These are phyloP conservation scores for Jaltomata sinuosa DNA, from an alignment of 257 asterid genomes.

Conservation along the genomic window DNA sequence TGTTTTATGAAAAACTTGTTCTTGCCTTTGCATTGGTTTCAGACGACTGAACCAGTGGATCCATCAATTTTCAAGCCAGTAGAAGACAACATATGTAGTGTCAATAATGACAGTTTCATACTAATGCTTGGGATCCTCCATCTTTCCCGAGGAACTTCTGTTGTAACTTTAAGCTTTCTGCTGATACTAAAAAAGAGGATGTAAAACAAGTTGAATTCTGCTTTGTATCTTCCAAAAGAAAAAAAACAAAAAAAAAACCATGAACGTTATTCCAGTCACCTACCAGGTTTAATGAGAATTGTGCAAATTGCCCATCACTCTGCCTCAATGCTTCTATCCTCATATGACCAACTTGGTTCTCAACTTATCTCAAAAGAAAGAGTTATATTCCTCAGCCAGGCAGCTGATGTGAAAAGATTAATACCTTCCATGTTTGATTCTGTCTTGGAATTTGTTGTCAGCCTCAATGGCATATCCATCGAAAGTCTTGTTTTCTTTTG, in stretches of 20 bases:
- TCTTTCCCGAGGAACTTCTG: background rate
- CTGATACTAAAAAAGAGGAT: background rate
- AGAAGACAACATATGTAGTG: background rate
- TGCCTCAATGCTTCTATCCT: background rate
- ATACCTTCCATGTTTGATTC: background rate
- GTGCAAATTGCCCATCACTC: background rate
- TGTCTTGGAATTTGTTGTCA: background rate
- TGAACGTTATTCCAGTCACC: background rate
- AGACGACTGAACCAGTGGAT: background rate
- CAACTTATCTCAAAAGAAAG: background rate
- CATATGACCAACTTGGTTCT: background rate
- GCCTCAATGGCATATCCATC: background rate
- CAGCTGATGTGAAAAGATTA: background rate
- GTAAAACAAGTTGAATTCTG: background rate
- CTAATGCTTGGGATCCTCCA: background rate
- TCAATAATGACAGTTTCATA: background rate
- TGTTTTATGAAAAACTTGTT: background rate
- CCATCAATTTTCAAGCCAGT: background rate
- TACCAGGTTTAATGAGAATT: background rate
- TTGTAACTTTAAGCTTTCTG: background rate
- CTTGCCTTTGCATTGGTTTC: background rate
- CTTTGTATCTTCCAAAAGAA: background rate
- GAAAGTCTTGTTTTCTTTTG: background rate
- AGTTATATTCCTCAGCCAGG: background rate
- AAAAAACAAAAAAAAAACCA: background rate